phyloP scores from a whole-genome alignment of 2,329 filamentous ascomycete species.

The Clarireedia monteithiana region DNA sequence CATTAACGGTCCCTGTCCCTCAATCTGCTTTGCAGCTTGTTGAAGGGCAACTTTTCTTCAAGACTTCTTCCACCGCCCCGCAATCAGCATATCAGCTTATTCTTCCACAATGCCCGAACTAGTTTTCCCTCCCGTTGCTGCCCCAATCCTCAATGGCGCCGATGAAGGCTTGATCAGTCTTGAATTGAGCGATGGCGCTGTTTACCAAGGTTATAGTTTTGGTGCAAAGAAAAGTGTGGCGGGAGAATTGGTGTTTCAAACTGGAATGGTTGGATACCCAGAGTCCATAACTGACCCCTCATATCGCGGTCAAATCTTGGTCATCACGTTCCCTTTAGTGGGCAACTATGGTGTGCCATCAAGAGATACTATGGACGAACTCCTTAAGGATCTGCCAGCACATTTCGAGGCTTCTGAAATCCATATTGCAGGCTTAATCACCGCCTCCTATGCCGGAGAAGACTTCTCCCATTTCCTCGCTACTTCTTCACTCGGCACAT shows the following conservation, averaged over 20 bases:
- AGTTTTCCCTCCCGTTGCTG: slow-evolving; percentile 20
- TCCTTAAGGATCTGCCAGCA: slow-evolving; percentile 78
- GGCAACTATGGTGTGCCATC: slow-evolving; percentile 97
- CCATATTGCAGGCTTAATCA: slow-evolving; percentile 86
- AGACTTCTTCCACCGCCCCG: background rate
- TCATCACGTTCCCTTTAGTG: slow-evolving; percentile 90
- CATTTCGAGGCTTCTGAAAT: slow-evolving; percentile 92
- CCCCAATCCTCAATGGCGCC: slow-evolving; percentile 17
- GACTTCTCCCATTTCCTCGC: slow-evolving; percentile 94
- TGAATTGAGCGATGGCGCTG: slow-evolving; percentile 84
- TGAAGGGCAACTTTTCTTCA: slow-evolving; percentile 8
- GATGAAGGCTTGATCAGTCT: slow-evolving; percentile 68
- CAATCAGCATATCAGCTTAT: background rate
- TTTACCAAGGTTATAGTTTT: slow-evolving; percentile 94
- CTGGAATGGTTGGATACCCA: slow-evolving; percentile 97
- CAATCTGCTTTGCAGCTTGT: slow-evolving; percentile 17
- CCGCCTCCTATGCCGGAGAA: slow-evolving; percentile 87
- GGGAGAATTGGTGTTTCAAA: slow-evolving; percentile 98
- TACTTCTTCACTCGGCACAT: slow-evolving; percentile 79
- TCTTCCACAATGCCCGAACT: slow-evolving; percentile 11
- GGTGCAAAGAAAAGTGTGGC: slow-evolving; percentile 90
- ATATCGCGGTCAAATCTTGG: slow-evolving; percentile 87
- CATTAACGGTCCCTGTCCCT: slow-evolving; percentile 6
- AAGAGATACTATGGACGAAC: slow-evolving; percentile 72
- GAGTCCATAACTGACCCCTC: slow-evolving; percentile 87